Base-by-base conservation (phyloP, 2,329 filamentous ascomycete species). In the Sporothrix euskadiensis region DNA sequence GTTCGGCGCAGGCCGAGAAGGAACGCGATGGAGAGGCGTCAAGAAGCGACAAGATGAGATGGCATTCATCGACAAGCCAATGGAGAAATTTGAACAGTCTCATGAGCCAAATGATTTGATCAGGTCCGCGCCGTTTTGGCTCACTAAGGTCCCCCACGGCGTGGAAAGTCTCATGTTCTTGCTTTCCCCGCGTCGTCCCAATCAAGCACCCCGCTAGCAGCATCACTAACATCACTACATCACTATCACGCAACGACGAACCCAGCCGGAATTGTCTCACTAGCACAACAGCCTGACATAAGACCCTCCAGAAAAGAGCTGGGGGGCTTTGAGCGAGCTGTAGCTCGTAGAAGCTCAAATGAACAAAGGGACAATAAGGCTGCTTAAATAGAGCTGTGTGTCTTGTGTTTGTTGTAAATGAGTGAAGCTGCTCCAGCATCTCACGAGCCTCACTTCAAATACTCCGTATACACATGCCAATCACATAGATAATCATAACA, bases 1-100 rank as follows among this genome's bases (percentile, higher is more conserved):
- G 41, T 19, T 47, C 26, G 63, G 63, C 63, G 63, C 63, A 49
- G 22, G 41, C 63, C 63, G 59, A 65, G 9, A 65, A 65, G 35
- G 59, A 65, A 7, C 35, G 5, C 35, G 35, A 22, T 44, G 39
- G 35, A 16, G 9, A 10, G 22, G 39, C 10, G 6, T 14, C 8
- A n/a, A 59, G 4, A 9, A 26, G 22, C 10, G 9, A 41, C 22
- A 44, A 44, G n/a, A 39, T 8, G n/a, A 26, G 44, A 49, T 49
- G 44, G 44, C 44, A 49, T 49, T 49, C 14, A 49, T 49, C 44
- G 14, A 3, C 44, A 49, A 19, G 44, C 26, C 9, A 12, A 44
- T 4, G 3, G 35, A 26, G 22, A 22, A 22, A 56, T 10, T 12
- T 4, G 2, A 39, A 39, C 4, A 10, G 26, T 47, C 22, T 14